A percentile compares a stretch with the other conserved stretches of the same genome.
These are phyloP conservation scores for Thamnidium elegans DNA, from an alignment of 192 early-diverging fungal species.

Conservation along the genomic window DNA sequence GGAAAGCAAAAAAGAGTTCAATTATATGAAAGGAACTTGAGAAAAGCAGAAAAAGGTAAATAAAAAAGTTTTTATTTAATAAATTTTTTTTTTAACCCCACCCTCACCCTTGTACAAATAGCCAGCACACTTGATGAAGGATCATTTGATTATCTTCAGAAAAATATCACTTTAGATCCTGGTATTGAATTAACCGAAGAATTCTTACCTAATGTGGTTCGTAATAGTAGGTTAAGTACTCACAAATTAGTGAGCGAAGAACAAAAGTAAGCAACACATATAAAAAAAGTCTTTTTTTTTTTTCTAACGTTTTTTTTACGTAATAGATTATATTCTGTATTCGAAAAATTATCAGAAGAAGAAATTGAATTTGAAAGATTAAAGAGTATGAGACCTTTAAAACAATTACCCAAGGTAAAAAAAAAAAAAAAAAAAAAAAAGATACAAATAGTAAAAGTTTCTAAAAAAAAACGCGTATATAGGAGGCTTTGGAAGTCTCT, in stretches of 20 bases:
- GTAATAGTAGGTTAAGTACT: too few relatives aligned
- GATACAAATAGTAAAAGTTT: background rate
- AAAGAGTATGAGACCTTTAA: conserved; percentile 74
- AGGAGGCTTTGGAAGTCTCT: background rate
- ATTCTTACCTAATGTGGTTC: background rate
- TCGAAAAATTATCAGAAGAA: conserved; percentile 66
- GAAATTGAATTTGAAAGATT: conserved; percentile 63
- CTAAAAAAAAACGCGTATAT: background rate
- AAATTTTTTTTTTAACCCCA: background rate
- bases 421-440: background rate
- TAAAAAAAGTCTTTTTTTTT: background rate
- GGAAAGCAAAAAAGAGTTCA: background rate
- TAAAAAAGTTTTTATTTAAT: background rate
- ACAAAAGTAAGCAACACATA: background rate
- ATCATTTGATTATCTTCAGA: background rate
- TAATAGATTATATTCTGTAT: conserved; percentile 69
- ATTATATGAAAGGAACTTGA: background rate
- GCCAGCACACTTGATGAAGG: too few relatives aligned
- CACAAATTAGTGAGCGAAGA: background rate
- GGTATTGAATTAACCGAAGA: background rate
- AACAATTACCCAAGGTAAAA: conserved; percentile 54
- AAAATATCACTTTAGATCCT: background rate
- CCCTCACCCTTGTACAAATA: background rate
- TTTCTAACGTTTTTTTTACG: too few relatives aligned
- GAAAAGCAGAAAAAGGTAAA: background rate